Base-by-base conservation (phyloP, 2,329 filamentous ascomycete species). In the Xylariaceae sp. region DNA sequence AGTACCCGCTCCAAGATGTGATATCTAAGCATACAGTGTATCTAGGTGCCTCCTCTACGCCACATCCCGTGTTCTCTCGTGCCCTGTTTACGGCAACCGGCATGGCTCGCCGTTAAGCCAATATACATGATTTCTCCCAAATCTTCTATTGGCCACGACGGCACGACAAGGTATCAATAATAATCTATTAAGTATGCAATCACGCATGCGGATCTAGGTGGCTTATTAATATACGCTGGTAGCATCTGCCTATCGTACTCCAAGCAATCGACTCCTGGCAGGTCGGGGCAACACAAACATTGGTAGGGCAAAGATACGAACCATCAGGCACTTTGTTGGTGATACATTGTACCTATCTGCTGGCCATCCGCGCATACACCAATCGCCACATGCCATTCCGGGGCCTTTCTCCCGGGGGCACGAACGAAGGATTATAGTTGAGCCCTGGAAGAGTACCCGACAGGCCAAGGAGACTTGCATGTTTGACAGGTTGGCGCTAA, bases 1-100 rank as follows among this genome's bases (percentile, higher is more conserved):
- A 19, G 42, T 48, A 50, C 29, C 52, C 41, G 44, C 32, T 44
- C 21, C 37, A 34, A 49, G 46, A 55, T 51, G 45, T 42, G 29
- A 30, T 45, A 22, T 34, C 42, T 45, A 32, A 26, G 40, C 21
- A 21, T 16, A 43, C 39, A 41, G 19, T 41, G 39, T 41, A 41
- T 26, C 26, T 26, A 26, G 8, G n/a, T n/a, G 8, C 26, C 26
- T 26, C 26, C 18, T 18, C 39, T 22, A 18, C 39, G 39, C 39
- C 39, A 10, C 39, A 41, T 41, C 39, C 19, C 8, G 39, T 41
- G 39, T 8, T 4, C 26, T 8, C 26, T 26, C 26, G 26, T 29
- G 13, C n/a, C 19, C 18, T 43, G 41, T 43, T 29, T 26, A 43
- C 41, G 41, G 41, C 41, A 43, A 12, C 41, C 41, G 41, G 41